Evolutionary conservation across 306 rosid genomes (phyloP), one percentile per base, ranked within the genome.

Genomic region (Ammopiptanthus mongolicus): DNA sequence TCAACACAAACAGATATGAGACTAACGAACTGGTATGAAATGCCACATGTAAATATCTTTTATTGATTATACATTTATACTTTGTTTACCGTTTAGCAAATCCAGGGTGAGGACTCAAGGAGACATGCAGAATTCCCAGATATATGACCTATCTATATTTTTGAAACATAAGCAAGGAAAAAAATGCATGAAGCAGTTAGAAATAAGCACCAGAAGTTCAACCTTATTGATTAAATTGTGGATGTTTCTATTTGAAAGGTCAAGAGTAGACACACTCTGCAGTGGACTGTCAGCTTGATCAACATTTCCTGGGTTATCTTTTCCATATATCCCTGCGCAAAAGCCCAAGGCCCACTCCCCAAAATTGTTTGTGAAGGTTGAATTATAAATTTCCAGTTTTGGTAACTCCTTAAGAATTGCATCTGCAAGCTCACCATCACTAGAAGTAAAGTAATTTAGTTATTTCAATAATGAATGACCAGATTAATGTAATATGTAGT

Each of bases 341-440:
- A 88, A 94, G 48, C 97, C 96, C 87, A 91, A 56, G 10, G 98
- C 97, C 96, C 97, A 90, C 69, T 80, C 78, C 22, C 89, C 92
- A 81, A 68, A 90, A 41, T 88, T 90, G 61, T 73, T 47, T 3
- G 96, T 90, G 75, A 90, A 91, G 34, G 33, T 69, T 29, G 96
- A 94, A 82, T 94, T 91, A 87, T 78, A 91, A 73, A 91, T 87
- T 83, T 94, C 93, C 72, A 94, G 80, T 74, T 81, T 84, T 0
- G 90, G 89, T 66, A 88, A 75, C 65, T 70, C 88, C 78, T 80
- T 78, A 52, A 85, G 74, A 80, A 90, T 57, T 44, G 19, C 82
- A 60, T 83, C 82, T 68, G 74, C 82, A 87, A 94, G 68, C 66
- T 80, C 81, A 50, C 63, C 73, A 17, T 79, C 89, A 74, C 97